These are phyloP conservation scores for Apiospora arundinis DNA, from an alignment of 2,329 filamentous ascomycete species.

Conservation along the genomic window DNA sequence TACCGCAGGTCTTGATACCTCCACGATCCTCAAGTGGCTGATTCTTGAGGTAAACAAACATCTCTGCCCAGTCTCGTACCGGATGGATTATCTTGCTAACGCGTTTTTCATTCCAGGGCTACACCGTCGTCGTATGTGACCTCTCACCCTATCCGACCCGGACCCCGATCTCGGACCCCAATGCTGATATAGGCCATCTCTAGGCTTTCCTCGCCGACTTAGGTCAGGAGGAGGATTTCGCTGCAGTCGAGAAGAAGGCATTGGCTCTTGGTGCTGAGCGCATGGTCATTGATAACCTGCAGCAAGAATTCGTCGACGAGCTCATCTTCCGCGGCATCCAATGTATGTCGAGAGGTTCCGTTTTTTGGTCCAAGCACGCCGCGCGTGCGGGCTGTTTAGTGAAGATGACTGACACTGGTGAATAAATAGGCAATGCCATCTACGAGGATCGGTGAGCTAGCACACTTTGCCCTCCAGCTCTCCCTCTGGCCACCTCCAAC, in stretches of 20 bases:
- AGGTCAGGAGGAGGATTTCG: slow-evolving; percentile 79
- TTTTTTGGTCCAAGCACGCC: slow-evolving; percentile 38
- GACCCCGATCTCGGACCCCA: neutral
- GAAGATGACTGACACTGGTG: neutral
- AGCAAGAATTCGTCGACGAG: slow-evolving; percentile 61
- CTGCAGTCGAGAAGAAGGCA: slow-evolving; percentile 72
- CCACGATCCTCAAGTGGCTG: slow-evolving; percentile 49
- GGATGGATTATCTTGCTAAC: slow-evolving; percentile 35
- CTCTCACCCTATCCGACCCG: neutral
- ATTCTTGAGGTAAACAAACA: slow-evolving; percentile 34
- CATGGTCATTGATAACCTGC: slow-evolving; percentile 69
- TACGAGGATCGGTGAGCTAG: slow-evolving; percentile 54
- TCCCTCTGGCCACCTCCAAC: neutral
- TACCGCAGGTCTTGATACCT: slow-evolving; percentile 16
- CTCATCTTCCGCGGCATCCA: slow-evolving; percentile 82
- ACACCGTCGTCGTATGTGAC: slow-evolving; percentile 31
- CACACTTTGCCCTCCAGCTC: neutral
- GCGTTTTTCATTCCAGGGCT: slow-evolving; percentile 30
- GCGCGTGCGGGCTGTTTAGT: neutral
- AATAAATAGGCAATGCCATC: slow-evolving; percentile 53
- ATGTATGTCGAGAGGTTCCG: slow-evolving; percentile 52
- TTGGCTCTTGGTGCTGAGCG: slow-evolving; percentile 71
- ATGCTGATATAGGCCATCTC: neutral
- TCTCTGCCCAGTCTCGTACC: neutral
- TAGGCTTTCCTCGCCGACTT: slow-evolving; percentile 68